Conservation (phyloP, 2,329 filamentous ascomycete species). For the Aureobasidium subglaciale region DNA sequence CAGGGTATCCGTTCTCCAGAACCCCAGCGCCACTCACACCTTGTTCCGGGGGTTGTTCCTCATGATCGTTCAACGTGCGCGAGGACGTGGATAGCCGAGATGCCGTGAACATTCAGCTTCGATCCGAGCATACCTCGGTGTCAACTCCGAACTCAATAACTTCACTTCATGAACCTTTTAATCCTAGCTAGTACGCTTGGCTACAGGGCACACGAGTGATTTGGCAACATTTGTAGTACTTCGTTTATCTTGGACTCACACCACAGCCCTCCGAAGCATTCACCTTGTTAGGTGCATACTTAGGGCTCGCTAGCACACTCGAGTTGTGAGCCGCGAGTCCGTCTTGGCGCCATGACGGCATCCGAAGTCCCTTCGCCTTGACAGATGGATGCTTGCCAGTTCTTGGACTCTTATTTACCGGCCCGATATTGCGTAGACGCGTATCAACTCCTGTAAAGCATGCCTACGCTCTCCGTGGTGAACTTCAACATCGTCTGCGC, state of each 20-base stretch:
- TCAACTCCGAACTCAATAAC: neutral
- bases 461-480: slow-evolving; percentile 57
- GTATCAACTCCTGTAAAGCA: slow-evolving; percentile 22
- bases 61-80: neutral
- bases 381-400: neutral
- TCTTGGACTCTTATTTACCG: neutral
- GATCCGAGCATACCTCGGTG: neutral
- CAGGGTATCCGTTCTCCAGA: neutral
- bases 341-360: neutral
- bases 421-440: neutral
- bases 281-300: too few relatives aligned
- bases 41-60: too few relatives aligned
- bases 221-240: too few relatives aligned
- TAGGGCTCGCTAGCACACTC: too few relatives aligned
- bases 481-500: slow-evolving; percentile 83
- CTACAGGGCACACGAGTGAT: too few relatives aligned
- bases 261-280: too few relatives aligned
- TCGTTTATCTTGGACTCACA: too few relatives aligned
- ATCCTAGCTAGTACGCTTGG: too few relatives aligned
- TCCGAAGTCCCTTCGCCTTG: neutral
- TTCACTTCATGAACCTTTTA: too few relatives aligned
- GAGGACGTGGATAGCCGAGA: neutral
- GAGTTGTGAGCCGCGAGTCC: too few relatives aligned
- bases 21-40: neutral
- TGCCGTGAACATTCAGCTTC: neutral